Conservation (phyloP, 805 yeast genomes). For the Yarrowia deformans region DNA sequence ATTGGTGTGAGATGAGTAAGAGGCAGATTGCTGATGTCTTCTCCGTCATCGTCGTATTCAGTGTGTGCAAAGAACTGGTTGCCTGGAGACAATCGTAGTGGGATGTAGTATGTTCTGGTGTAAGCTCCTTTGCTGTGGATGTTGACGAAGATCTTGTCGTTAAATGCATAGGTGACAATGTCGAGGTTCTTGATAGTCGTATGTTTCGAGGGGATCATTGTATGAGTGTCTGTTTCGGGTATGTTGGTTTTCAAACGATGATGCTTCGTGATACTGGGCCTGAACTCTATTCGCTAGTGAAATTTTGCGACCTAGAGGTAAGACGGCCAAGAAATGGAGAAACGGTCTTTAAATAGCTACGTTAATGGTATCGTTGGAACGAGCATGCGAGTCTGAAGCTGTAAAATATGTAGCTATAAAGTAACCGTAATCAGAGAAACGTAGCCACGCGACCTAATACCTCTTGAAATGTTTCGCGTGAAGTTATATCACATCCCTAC, state of each 20-base stretch:
- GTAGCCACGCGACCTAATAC: not conserved
- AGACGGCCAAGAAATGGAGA: no score
- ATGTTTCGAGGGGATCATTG: conserved; percentile 36
- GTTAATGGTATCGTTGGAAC: not conserved
- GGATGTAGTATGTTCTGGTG: conserved; percentile 46
- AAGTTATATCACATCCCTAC: not conserved
- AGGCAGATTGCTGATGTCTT: conserved; percentile 41
- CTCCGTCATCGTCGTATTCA: conserved; percentile 33
- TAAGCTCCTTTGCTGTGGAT: conserved; percentile 48
- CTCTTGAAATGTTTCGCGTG: not conserved
- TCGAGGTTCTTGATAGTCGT: conserved; percentile 45
- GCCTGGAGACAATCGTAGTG: conserved; percentile 41
- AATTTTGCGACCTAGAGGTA: not conserved
- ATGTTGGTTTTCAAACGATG: not conserved
- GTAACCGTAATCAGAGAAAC: not conserved
- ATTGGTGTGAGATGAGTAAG: conserved; percentile 45
- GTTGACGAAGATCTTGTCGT: conserved; percentile 48
- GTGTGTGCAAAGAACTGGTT: conserved; percentile 33
- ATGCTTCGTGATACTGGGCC: not conserved
- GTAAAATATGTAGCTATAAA: not conserved
- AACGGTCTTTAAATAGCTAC: no score
- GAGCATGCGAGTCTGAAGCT: not conserved
- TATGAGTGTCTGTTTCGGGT: not conserved
- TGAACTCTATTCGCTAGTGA: conserved; percentile 7
- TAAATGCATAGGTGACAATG: conserved; percentile 47